A percentile compares a stretch with the other conserved stretches of the same genome.
Evolutionary conservation across 306 rosid species (phyloP).

Genomic region (Vigna unguiculata): DNA sequence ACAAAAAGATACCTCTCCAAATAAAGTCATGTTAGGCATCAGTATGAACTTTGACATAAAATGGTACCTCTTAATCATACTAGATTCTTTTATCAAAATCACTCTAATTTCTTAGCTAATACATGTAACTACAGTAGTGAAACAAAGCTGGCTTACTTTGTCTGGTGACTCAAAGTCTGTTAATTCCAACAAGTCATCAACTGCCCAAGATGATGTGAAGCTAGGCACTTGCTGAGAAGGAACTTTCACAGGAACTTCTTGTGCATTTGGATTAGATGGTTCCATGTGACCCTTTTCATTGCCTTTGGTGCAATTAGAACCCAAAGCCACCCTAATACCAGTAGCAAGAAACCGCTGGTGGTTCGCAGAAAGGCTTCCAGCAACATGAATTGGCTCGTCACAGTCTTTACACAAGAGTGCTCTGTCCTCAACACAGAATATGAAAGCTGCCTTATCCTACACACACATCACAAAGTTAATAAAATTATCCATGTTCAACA

Average conservation of each 20-base stretch:
- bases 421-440: constrained; percentile 96
- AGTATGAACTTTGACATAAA: too few relatives aligned
- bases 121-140: neutral
- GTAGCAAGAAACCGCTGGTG: constrained; percentile 98
- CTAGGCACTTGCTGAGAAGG: constrained; percentile 65
- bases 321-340: constrained; percentile 82
- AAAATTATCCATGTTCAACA: constrained; percentile 28
- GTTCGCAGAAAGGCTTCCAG: constrained; percentile 78
- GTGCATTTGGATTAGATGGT: constrained; percentile 68
- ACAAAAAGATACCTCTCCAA: neutral
- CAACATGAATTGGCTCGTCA: constrained; percentile 85
- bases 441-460: constrained; percentile 95
- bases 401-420: constrained; percentile 96
- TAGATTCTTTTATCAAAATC: constrained; percentile 1
- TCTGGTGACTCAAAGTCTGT: constrained; percentile 73
- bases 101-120: constrained; percentile 9
- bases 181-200: constrained; percentile 82
- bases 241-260: constrained; percentile 54
- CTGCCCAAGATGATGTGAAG: constrained; percentile 77
- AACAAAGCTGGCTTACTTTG: constrained; percentile 56
- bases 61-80: neutral
- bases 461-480: constrained; percentile 26
- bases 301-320: constrained; percentile 66
- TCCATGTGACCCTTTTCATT: constrained; percentile 57
- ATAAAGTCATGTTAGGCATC: too few relatives aligned